Evolutionary conservation across 306 rosid species (phyloP).

Genomic region (Hippophae tibetana): DNA sequence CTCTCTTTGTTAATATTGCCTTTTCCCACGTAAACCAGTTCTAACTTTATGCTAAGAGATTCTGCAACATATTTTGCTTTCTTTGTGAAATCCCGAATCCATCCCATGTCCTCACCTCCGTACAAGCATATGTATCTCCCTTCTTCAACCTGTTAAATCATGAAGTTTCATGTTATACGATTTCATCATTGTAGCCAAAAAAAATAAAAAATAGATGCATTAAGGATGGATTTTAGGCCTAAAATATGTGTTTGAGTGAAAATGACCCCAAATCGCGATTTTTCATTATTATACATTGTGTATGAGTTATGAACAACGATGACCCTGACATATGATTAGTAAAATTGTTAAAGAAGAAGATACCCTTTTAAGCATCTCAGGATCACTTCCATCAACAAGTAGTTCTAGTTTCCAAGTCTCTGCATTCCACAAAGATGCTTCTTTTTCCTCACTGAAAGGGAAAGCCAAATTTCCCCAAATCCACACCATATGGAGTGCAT

Average conservation of each 20-base stretch:
- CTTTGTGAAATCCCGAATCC: constrained; percentile 60
- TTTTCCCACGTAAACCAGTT: constrained; percentile 63
- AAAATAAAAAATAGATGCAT: not conserved
- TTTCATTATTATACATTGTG: too few relatives aligned
- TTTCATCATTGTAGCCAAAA: not conserved
- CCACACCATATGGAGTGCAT: constrained; percentile 78
- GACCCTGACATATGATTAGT: not conserved
- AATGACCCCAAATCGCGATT: too few relatives aligned
- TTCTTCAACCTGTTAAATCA: constrained; percentile 31
- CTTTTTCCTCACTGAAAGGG: constrained; percentile 68
- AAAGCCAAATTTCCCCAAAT: constrained; percentile 72
- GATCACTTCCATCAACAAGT: constrained; percentile 53
- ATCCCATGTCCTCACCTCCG: constrained; percentile 68
- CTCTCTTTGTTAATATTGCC: constrained; percentile 30
- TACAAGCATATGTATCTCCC: constrained; percentile 51
- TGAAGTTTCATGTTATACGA: not conserved
- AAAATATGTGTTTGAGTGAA: too few relatives aligned
- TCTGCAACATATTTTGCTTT: constrained; percentile 34
- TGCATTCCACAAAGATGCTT: constrained; percentile 52
- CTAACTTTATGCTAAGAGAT: constrained; percentile 28
- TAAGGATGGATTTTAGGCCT: not conserved
- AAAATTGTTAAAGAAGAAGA: not conserved
- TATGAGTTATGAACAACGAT: too few relatives aligned
- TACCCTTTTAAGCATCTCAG: constrained; percentile 43
- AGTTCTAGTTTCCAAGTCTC: constrained; percentile 69